A percentile compares a stretch with the other conserved stretches of the same genome.
Evolutionary conservation across 1,139 yeast genomes (phyloP).

Genomic region (Insectozyma bohioensis): DNA sequence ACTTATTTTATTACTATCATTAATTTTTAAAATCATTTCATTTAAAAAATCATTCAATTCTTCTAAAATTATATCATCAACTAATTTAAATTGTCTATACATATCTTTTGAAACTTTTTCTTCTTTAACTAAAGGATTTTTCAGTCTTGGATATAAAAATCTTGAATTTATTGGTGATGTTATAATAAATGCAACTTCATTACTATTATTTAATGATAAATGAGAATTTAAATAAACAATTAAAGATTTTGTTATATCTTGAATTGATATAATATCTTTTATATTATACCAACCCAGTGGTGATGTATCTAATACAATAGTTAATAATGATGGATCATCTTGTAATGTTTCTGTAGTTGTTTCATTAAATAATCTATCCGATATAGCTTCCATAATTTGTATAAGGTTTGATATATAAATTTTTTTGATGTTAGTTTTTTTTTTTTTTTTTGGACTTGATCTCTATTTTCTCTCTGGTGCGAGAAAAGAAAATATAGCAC

Average conservation of each 20-base stretch:
- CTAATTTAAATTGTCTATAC: slow-evolving; percentile 83
- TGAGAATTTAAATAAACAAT: slow-evolving; percentile 83
- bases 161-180: slow-evolving; percentile 72
- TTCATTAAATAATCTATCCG: slow-evolving; percentile 64
- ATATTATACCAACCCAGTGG: slow-evolving; percentile 75
- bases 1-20: slow-evolving; percentile 10
- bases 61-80: slow-evolving; percentile 75
- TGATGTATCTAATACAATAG: slow-evolving; percentile 75
- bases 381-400: slow-evolving; percentile 84
- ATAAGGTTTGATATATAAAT: too few species aligned
- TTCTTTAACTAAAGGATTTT: slow-evolving; percentile 20
- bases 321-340: slow-evolving; percentile 80
- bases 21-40: slow-evolving; percentile 22
- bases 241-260: slow-evolving; percentile 58
- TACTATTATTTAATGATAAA: slow-evolving; percentile 78
- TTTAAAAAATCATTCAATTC: slow-evolving; percentile 53
- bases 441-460: too few species aligned
- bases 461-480: too few species aligned
- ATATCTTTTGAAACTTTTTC: slow-evolving; percentile 40
- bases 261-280: slow-evolving; percentile 43
- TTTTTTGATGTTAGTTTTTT: too few species aligned
- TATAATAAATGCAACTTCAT: slow-evolving; percentile 80
- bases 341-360: slow-evolving; percentile 19
- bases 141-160: slow-evolving; percentile 63
- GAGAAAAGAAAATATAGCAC: too few species aligned